A percentile compares a stretch with the other conserved stretches of the same genome.
Evolutionary conservation across 805 yeast species (phyloP).

Genomic region (Scheffersomyces coipomensis): DNA sequence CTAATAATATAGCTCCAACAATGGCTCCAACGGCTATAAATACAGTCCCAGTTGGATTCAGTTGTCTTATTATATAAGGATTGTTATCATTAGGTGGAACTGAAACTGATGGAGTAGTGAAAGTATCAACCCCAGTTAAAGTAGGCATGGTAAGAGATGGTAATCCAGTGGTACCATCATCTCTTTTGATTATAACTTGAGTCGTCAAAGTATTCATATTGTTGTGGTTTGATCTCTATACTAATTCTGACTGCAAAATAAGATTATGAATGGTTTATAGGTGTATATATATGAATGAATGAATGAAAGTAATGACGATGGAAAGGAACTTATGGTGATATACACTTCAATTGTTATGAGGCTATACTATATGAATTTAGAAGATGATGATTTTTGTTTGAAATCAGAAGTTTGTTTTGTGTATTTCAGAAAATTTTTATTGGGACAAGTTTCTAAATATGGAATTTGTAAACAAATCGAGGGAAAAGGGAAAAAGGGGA

Average conservation of each 20-base stretch:
- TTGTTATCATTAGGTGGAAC: conserved; percentile 62
- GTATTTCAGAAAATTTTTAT: too few species aligned
- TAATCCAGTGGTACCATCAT: conserved; percentile 1
- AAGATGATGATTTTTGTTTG: too few species aligned
- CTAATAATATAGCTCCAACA: conserved; percentile 56
- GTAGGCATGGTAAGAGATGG: conserved; percentile 7
- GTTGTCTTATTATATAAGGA: conserved; percentile 58
- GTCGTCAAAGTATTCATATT: conserved; percentile 2
- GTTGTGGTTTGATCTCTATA: conserved; percentile 1
- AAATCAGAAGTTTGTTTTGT: too few species aligned
- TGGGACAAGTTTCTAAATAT: not conserved
- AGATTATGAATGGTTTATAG: too few species aligned
- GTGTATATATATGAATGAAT: too few species aligned
- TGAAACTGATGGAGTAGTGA: conserved; percentile 47
- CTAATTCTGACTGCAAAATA: not conserved
- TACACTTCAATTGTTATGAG: too few species aligned
- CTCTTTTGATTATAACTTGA: conserved; percentile 5
- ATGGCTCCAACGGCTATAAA: conserved; percentile 78
- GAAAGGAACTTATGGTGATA: too few species aligned
- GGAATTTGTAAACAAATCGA: not conserved
- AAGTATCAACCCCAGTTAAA: conserved; percentile 13
- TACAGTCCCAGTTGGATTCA: conserved; percentile 71
- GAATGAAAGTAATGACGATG: too few species aligned
- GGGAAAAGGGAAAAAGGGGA: too few species aligned
- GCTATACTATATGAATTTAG: too few species aligned